phyloP scores from a whole-genome alignment of 306 rosid species.

The Lathyrus tuberosus region DNA sequence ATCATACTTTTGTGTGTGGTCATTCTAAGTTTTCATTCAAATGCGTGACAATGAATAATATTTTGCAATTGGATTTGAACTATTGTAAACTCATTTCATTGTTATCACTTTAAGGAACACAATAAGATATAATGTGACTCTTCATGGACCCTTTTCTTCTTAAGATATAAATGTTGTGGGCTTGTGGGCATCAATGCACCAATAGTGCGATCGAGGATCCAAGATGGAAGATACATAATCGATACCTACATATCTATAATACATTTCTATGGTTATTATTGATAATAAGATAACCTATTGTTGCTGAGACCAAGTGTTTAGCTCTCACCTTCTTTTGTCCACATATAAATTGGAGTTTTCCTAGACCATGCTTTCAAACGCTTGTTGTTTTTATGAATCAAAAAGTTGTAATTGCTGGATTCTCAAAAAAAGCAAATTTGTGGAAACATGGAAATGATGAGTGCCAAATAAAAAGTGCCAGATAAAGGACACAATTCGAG shows the following conservation, averaged over 20 bases:
- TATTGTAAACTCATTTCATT: constrained; percentile 31
- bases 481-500: background rate
- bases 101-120: constrained; percentile 44
- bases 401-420: constrained; percentile 25
- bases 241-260: constrained; percentile 2
- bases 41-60: constrained; percentile 7
- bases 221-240: background rate
- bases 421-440: constrained; percentile 12
- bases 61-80: constrained; percentile 41
- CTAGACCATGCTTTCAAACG: background rate
- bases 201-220: constrained; percentile 24
- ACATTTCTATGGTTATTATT: background rate
- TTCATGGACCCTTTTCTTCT: constrained; percentile 9
- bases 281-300: constrained; percentile 3
- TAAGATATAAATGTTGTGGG: constrained; percentile 13
- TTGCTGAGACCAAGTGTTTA: constrained; percentile 9
- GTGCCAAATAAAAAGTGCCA: background rate
- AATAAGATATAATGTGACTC: constrained; percentile 32
- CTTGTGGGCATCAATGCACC: constrained; percentile 20
- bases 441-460: background rate
- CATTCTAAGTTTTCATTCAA: constrained; percentile 12
- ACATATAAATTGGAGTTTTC: constrained; percentile 21
- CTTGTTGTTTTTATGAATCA: background rate
- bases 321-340: constrained; percentile 26
- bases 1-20: constrained; percentile 31